Base-by-base conservation (phyloP, 2,329 filamentous ascomycete genomes). In the Fusarium coffeatum region DNA sequence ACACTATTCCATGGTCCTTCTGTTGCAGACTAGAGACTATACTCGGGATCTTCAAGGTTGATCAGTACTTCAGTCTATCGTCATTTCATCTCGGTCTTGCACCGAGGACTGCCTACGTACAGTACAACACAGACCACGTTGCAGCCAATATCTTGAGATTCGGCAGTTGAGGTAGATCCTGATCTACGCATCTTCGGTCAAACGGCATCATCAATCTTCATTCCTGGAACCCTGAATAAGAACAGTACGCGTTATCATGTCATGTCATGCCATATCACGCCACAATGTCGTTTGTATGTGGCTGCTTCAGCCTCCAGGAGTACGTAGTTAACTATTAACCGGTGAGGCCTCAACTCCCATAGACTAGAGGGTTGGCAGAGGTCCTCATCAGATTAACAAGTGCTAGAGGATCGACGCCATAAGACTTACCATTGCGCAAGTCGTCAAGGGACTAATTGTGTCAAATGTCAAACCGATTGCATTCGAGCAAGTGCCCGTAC, bases 341-440 rank as follows among this genome's bases (percentile, higher is more conserved):
- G 12, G 18, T 28, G n/a, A 53, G 23, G 41, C 49, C 15, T 28
- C 22, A 43, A 20, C n/a, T 20, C 6, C 11, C 13, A 42, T 42
- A 23, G 8, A 43, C 20, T 15, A 43, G 15, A 43, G 20, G 13
- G 20, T 22, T 23, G 15, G 23, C 20, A 20, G 8, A 25, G 9
- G 8, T 23, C 22, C 16, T 43, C n/a, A 11, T 41, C 34, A 41
- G 13, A 18, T 10, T 34, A 16, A 28, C 16, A 53, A 28, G 25
- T 30, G 48, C 56, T 59, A 27, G 66, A 56, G 34, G 49, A 53
- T 53, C 23, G 20, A 57, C 64, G 64, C 58, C 61, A 66, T 23
- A 34, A 22, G 16, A 20, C 25, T 30, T 28, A 34, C 27, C 58
- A 66, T 72, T 72, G 67, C 61, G 53, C n/a, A 32, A 69, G 41